Conservation (phyloP, 2,329 filamentous ascomycete genomes). For the Arthrocladium fulminans region DNA sequence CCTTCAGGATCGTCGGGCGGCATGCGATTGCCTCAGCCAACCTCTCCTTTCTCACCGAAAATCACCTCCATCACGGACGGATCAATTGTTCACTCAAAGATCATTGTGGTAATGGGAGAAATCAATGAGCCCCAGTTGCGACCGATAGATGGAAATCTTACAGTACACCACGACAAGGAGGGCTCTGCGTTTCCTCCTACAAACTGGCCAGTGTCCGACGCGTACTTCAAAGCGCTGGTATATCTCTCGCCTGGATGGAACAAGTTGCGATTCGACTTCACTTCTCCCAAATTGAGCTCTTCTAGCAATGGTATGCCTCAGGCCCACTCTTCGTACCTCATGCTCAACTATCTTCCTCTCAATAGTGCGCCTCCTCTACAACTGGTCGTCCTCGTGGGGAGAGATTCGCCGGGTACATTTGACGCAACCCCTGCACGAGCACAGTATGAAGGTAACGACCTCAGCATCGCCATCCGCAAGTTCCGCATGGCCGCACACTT, state of each 20-base stretch:
- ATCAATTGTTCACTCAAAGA: slow-evolving; percentile 87
- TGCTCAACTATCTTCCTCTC: slow-evolving; percentile 76
- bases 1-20: slow-evolving; percentile 19
- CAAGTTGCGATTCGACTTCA: slow-evolving; percentile 77
- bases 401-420: slow-evolving; percentile 77
- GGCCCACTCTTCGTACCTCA: slow-evolving; percentile 71
- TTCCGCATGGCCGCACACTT: slow-evolving; percentile 92
- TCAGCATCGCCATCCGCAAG: slow-evolving; percentile 76
- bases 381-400: slow-evolving; percentile 75
- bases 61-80: slow-evolving; percentile 72
- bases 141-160: slow-evolving; percentile 68
- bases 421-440: slow-evolving; percentile 69
- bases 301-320: slow-evolving; percentile 49
- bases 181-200: slow-evolving; percentile 61
- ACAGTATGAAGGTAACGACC: slow-evolving; percentile 69
- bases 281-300: slow-evolving; percentile 68
- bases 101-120: slow-evolving; percentile 70
- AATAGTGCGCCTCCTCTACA: slow-evolving; percentile 74
- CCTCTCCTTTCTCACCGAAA: slow-evolving; percentile 72
- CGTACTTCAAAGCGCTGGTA: slow-evolving; percentile 83
- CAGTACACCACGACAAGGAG: slow-evolving; percentile 73
- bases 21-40: slow-evolving; percentile 47
- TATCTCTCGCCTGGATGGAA: slow-evolving; percentile 91
- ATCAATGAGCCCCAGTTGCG: slow-evolving; percentile 63
- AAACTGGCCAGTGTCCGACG: slow-evolving; percentile 78